A percentile compares a stretch with the other conserved stretches of the same genome.
Evolutionary conservation across 306 rosid genomes (phyloP).

Genomic region (Oxytropis ochrocephala): DNA sequence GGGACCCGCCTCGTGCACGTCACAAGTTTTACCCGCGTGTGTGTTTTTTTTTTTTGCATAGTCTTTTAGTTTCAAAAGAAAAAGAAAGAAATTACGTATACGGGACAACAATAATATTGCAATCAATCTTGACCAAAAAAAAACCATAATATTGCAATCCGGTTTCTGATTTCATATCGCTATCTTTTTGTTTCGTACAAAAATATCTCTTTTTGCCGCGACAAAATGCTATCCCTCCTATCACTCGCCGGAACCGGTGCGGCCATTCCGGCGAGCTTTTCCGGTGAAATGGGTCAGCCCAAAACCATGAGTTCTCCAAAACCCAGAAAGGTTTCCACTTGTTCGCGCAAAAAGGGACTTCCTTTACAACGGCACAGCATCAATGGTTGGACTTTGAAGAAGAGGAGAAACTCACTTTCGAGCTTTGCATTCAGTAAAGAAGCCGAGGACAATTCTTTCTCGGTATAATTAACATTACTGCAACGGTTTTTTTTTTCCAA

Average conservation of each 20-base stretch:
- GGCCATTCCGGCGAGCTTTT: not conserved
- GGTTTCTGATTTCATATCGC: not conserved
- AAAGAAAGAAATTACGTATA: too few relatives aligned
- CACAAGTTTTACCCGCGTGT: too few relatives aligned
- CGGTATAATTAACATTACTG: conserved; percentile 27
- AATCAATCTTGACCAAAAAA: too few relatives aligned
- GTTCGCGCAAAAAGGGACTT: conserved; percentile 13
- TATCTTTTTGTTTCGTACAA: conserved; percentile 20
- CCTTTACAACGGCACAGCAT: conserved; percentile 20
- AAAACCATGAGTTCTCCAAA: conserved; percentile 16
- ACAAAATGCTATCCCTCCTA: conserved; percentile 47
- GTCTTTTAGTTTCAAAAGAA: too few relatives aligned
- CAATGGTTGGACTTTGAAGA: conserved; percentile 24
- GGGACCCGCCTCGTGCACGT: too few relatives aligned
- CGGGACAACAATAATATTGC: too few relatives aligned
- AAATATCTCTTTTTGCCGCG: conserved; percentile 24
- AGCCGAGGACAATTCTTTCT: conserved; percentile 51
- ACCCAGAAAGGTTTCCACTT: conserved; percentile 23
- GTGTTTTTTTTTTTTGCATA: too few relatives aligned
- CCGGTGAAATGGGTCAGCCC: conserved; percentile 30
- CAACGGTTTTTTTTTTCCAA: not conserved
- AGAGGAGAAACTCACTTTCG: conserved; percentile 18
- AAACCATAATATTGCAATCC: too few relatives aligned
- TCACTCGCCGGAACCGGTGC: conserved; percentile 33
- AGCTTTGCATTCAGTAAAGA: conserved; percentile 54